phyloP scores from a whole-genome alignment of 139 green algal genomes.

The Chlorella sp. region DNA sequence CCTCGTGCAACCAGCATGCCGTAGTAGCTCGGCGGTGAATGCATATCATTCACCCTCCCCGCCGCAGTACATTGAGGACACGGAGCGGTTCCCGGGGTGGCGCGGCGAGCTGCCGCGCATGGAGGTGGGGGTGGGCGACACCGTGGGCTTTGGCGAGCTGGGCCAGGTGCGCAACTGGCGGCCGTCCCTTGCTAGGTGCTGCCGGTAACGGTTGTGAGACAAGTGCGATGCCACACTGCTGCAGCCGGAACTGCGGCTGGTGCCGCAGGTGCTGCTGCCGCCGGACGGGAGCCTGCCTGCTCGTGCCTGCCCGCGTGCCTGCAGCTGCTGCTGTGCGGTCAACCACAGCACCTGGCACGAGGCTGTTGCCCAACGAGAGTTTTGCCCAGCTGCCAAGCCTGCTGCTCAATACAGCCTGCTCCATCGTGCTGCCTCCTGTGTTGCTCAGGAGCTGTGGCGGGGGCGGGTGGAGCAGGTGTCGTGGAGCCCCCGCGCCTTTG shows the following conservation, averaged over 20 bases:
- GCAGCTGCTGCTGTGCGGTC: not conserved
- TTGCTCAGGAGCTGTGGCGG: slow-evolving; percentile 56
- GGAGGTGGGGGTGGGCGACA: slow-evolving; percentile 11
- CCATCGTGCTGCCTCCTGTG: not conserved
- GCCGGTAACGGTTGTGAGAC: too few species aligned
- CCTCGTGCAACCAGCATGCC: too few species aligned
- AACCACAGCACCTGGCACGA: not conserved
- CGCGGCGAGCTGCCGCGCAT: slow-evolving; percentile 56
- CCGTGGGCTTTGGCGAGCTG: slow-evolving; percentile 52
- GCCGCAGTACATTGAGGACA: slow-evolving; percentile 42
- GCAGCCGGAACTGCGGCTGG: too few species aligned
- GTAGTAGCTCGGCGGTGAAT: too few species aligned
- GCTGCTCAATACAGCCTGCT: not conserved
- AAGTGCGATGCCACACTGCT: too few species aligned
- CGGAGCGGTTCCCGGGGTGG: slow-evolving; percentile 66
- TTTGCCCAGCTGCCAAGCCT: too few species aligned
- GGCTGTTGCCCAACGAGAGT: too few species aligned
- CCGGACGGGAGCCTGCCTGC: not conserved
- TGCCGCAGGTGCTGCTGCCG: not conserved
- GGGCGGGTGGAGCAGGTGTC: slow-evolving; percentile 61
- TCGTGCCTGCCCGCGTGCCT: not conserved
- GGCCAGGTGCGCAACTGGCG: slow-evolving; percentile 45
- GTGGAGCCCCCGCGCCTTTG: slow-evolving; percentile 49
- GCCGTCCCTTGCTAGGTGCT: too few species aligned
- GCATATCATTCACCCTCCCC: too few species aligned